Base-by-base conservation (phyloP, 2,329 filamentous ascomycete species). In the Ceratocystis destructans region DNA sequence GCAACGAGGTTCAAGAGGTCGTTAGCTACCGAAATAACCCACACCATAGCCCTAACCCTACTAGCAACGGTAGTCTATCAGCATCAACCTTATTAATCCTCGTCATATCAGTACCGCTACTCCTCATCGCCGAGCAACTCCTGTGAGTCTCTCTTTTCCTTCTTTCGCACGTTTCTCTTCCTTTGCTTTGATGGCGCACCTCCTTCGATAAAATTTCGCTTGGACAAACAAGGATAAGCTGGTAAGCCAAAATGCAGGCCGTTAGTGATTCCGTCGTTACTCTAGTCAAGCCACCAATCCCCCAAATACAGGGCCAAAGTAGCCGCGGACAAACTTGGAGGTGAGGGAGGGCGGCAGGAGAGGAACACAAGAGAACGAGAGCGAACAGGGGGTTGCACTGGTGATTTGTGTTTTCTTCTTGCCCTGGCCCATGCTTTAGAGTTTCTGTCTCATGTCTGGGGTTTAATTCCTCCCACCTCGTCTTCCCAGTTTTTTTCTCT, bases 131-230 rank as follows among this genome's bases (percentile, higher is more conserved):
- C 37, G 1, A 31, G 17, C 3, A 44, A n/a, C 10, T 15, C 17
- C 41, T 50, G 41, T n/a, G 28, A 48, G 25, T 63, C 22, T 48
- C 25, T 63, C 44, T 46, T 45, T 46, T 62, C 31, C n/a, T 46
- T 31, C 28, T 48, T 28, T 31, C 5, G 20, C 22, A 50, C 46
- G 48, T 53, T 53, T 28, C 48, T 15, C 48, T 53, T 25, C 37
- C 37, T 41, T 41, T 41, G 37, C 15, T 8, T 53, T 53, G 22
- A 25, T 53, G 61, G 61, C 61, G 61, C 44, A 63, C 41, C 41
- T 63, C 41, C 46, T 63, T 63, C 61, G 37, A 63, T 28, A 63
- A 63, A 48, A 48, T 50, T n/a, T 63, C 61, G 61, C 61, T 63
- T 63, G 22, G 33, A 20, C 55, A 59, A 59, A 37, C 55, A 59